Evolutionary conservation across 768 basidiomycete genomes (phyloP).

Genomic region (Strobilomyces confusus): DNA sequence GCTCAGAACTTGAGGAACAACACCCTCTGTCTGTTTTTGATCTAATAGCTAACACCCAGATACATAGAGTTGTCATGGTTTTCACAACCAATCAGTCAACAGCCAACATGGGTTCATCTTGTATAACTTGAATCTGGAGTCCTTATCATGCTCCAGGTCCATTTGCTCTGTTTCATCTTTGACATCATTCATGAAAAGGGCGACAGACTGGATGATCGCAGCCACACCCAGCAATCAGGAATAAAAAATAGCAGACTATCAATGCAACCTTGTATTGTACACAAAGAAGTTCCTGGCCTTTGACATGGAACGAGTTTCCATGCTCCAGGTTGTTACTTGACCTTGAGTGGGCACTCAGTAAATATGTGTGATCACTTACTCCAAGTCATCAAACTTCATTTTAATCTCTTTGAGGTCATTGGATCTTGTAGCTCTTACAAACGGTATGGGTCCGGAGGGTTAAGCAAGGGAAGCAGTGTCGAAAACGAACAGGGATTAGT

Average conservation of each 20-base stretch:
- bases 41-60: too few species aligned
- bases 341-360: neutral
- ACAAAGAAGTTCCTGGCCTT: neutral
- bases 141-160: too few species aligned
- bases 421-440: too few species aligned
- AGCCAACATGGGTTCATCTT: too few species aligned
- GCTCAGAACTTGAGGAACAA: neutral
- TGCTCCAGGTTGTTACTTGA: neutral
- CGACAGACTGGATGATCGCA: neutral
- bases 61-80: too few species aligned
- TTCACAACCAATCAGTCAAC: too few species aligned
- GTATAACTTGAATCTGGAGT: too few species aligned
- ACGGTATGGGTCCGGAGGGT: too few species aligned
- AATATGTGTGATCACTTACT: neutral
- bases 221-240: too few species aligned
- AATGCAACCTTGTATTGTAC: neutral
- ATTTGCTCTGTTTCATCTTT: neutral
- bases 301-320: neutral
- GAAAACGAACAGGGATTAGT: too few species aligned
- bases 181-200: neutral
- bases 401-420: neutral
- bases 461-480: too few species aligned
- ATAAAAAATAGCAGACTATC: too few species aligned
- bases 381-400: neutral
- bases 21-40: neutral